These are phyloP conservation scores for Fraxinus greggii DNA, from an alignment of 305 asterid species.

Conservation along the genomic window DNA sequence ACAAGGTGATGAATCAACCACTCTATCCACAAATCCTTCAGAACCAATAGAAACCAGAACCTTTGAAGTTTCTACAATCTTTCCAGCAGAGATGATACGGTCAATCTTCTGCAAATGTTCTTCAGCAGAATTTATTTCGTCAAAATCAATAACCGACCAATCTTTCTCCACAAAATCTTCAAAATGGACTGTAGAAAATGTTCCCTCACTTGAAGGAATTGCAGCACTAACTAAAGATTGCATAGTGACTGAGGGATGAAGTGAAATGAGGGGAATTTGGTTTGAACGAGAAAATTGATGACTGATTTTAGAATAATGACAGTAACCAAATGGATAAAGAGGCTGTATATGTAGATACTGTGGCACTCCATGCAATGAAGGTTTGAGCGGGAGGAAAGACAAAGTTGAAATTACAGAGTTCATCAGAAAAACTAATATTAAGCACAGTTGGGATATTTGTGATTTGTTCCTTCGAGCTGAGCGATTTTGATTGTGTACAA, in stretches of 20 bases:
- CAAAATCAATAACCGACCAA: conserved; percentile 76
- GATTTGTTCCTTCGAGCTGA: conserved; percentile 15
- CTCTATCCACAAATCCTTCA: conserved; percentile 73
- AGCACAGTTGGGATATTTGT: conserved; percentile 3
- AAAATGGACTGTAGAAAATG: conserved; percentile 42
- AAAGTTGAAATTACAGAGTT: conserved; percentile 35
- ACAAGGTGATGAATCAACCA: conserved; percentile 49
- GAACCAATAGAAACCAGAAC: conserved; percentile 71
- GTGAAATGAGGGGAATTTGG: conserved; percentile 22
- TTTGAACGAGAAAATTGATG: conserved; percentile 23
- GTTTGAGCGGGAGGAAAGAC: conserved; percentile 33
- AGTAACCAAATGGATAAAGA: conserved; percentile 16
- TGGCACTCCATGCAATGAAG: conserved; percentile 24
- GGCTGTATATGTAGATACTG: conserved; percentile 21
- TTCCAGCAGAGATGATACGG: conserved; percentile 62
- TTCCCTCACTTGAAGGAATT: conserved; percentile 40
- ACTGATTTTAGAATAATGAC: conserved; percentile 2
- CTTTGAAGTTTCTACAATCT: conserved; percentile 53
- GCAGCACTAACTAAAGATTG: conserved; percentile 28
- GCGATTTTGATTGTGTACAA: not conserved
- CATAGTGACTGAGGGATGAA: conserved; percentile 19
- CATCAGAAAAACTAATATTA: not conserved
- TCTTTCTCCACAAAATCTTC: conserved; percentile 75
- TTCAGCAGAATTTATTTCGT: conserved; percentile 36
- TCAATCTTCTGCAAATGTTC: conserved; percentile 45